Conservation (phyloP, 2,329 filamentous ascomycete species). For the Zasmidium angulare region DNA sequence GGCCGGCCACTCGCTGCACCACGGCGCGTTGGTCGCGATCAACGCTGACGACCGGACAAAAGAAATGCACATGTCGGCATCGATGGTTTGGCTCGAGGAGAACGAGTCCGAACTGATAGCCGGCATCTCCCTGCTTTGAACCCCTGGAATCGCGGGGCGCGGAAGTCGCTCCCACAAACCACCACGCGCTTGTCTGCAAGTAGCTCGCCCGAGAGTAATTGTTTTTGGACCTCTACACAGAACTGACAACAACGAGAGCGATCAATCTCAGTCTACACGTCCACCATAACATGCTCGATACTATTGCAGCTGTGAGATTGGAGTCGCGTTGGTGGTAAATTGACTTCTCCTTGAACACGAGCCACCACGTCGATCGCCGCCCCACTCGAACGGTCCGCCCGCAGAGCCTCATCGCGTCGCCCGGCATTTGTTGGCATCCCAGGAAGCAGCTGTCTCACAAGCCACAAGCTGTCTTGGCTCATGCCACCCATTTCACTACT, state of each 20-base stretch:
- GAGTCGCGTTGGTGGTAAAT: not conserved
- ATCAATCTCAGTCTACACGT: no score
- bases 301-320: not conserved
- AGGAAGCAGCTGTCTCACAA: not conserved
- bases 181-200: not conserved
- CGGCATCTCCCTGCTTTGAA: not conserved
- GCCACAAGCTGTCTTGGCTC: not conserved
- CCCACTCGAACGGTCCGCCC: not conserved
- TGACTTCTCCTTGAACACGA: not conserved
- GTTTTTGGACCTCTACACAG: no score
- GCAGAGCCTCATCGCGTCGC: constrained; percentile 7
- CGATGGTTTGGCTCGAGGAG: not conserved
- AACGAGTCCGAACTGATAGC: not conserved
- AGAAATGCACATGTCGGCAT: not conserved
- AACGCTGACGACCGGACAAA: not conserved
- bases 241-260: no score
- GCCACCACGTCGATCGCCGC: not conserved
- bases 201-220: no score
- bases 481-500: not conserved
- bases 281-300: not conserved
- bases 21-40: not conserved
- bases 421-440: not conserved
- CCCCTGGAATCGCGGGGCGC: not conserved
- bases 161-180: not conserved
- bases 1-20: not conserved